Evolutionary conservation across 1,284 basidiomycete genomes (phyloP), one percentile per base, ranked within the genome.

Genomic region (Sanguinoderma infundibulare): DNA sequence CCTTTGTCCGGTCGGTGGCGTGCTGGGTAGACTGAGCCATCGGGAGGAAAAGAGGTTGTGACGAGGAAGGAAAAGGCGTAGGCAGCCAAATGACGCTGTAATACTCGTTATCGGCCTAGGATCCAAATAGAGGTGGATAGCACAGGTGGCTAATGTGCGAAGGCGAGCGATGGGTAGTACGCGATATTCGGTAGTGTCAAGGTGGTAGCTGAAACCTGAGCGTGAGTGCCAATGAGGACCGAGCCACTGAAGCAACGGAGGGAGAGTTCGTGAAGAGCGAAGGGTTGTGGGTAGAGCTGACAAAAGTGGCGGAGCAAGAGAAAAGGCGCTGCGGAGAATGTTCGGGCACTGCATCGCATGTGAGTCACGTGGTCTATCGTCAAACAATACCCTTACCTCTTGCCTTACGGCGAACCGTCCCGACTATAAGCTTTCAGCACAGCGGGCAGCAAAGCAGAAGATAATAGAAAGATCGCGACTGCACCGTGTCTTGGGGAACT

Each of bases 251-350:
- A 4, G 20, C 49, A 24, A 34, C n/a, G 12, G 32, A 51, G 49
- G 20, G n/a, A 51, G 30, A 51, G 20, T 15, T 32, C 32, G 32
- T 20, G 32, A 20, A 10, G 32, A 51, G 14, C 6, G n/a, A 32
- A 51, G 32, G 6, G 20, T 9, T 3, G 32, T 34, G 32, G 42
- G 47, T 22, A 26, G 34, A 24, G 54, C 20, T 32, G 54, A 55
- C 30, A 47, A 46, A 47, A 39, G 54, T 32, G 28, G 22, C 9
- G 54, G 22, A 44, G 42, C n/a, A 36, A 1, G 22, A 36, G 32
- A 24, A 34, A 55, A 47, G n/a, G 54, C 54, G 54, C 54, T 35
- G 54, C 22, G 54, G 32, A 47, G 54, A 34, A 47, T 34, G 54
- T 24, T 36, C 17, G 34, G 32, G 49, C 49, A 51, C 49, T 51